Evolutionary conservation across 257 asterid species (phyloP), one percentile per base, ranked within the genome.

Genomic region (Capsicum baccatum): DNA sequence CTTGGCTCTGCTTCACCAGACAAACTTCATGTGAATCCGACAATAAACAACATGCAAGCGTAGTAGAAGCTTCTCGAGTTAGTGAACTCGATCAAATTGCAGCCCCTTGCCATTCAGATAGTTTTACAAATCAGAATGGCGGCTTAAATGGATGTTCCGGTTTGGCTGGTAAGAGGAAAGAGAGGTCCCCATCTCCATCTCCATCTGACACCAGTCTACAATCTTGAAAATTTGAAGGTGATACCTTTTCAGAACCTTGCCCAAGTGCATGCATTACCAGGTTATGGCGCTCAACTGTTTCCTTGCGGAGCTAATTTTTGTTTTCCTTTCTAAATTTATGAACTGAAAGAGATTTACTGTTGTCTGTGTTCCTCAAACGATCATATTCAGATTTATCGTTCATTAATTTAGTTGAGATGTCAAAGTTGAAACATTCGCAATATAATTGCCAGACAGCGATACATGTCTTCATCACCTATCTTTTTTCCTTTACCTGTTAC

Each of bases 1-100:
- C 89, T 26, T 96, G 99, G 99, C 93, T 94, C 35, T 96, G 99
- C 26, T 90, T 86, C 60, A 87, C 89, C 63, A 88, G 98, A 64
- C 86, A 88, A 13, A 86, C 86, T 39, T 71, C 85, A 26, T 11
- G 26, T 59, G 86, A 85, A 85, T 86, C 90, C 19, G 58, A 50
- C 17, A 33, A 44, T 66, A 39, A 64, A 9, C 63, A 11, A 19
- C 48, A 26, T 52, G 16, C 71, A 57, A 39, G 47, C 16, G 14
- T 16, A 66, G 85, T 19, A n/a, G 85, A 82, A 81, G 76, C 86
- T 83, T 76, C 84, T 64, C 82, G 82, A 79, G 83, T 74, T 73
- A 42, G 85, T 60, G 81, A 83, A 82, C 79, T 56, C 13, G 58
- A 35, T 83, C 86, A 81, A 50, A 62, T 79, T 57, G n/a, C 21